Evolutionary conservation across 768 basidiomycete species (phyloP).

Genomic region (Sutorius australiensis): DNA sequence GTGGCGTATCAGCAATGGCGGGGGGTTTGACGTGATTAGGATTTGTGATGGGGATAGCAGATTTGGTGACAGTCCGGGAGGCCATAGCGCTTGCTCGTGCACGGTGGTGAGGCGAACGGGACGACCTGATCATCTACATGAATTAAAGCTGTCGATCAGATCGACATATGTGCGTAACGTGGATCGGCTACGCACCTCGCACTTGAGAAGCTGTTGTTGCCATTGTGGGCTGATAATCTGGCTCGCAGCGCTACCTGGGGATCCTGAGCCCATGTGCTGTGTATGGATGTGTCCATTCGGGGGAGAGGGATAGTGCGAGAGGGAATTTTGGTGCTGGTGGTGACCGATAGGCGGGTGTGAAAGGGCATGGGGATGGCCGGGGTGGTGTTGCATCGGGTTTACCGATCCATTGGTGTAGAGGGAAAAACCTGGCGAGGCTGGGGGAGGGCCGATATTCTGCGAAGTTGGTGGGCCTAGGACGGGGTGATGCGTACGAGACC

Average conservation of each 20-base stretch:
- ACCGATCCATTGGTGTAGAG: slow-evolving; percentile 70
- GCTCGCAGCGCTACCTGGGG: slow-evolving; percentile 50
- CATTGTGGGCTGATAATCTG: slow-evolving; percentile 80
- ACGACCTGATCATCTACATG: slow-evolving; percentile 72
- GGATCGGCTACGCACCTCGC: slow-evolving; percentile 64
- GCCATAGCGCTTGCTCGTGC: slow-evolving; percentile 95
- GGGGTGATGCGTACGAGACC: slow-evolving; percentile 61
- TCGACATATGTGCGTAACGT: slow-evolving; percentile 15
- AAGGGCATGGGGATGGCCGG: slow-evolving; percentile 50
- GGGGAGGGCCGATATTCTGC: slow-evolving; percentile 53
- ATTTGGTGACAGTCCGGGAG: slow-evolving; percentile 79
- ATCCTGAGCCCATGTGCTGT: slow-evolving; percentile 56
- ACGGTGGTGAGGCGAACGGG: slow-evolving; percentile 88
- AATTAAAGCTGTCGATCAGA: slow-evolving; percentile 21
- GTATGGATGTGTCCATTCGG: slow-evolving; percentile 62
- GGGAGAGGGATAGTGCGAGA: slow-evolving; percentile 78
- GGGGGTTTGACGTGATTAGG: slow-evolving; percentile 65
- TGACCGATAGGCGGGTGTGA: slow-evolving; percentile 51
- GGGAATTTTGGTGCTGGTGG: slow-evolving; percentile 78
- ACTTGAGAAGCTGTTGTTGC: slow-evolving; percentile 92
- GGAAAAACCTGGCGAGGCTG: slow-evolving; percentile 70
- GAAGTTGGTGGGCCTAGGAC: slow-evolving; percentile 45
- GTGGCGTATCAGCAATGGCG: slow-evolving; percentile 24
- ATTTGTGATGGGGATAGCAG: slow-evolving; percentile 89
- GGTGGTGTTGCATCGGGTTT: slow-evolving; percentile 59